phyloP scores from a whole-genome alignment of 2,329 filamentous ascomycete genomes.

The Talaromyces sp. region DNA sequence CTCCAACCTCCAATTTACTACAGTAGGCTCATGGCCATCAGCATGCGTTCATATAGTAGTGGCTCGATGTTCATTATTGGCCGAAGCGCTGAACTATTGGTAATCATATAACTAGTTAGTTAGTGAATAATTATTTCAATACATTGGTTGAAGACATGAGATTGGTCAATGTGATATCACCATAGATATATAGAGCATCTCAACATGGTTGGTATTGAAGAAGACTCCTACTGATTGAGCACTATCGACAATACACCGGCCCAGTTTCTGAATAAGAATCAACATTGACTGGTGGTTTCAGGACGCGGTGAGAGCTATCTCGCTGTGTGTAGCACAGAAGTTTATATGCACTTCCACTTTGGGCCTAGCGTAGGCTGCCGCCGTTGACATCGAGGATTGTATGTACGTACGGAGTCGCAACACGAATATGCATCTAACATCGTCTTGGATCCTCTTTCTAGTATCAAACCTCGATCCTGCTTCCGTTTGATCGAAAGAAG shows the following conservation, averaged over 20 bases:
- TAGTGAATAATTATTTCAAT: neutral
- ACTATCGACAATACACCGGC: neutral
- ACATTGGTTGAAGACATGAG: neutral
- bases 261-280: neutral
- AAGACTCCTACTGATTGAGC: neutral
- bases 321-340: neutral
- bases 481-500: neutral
- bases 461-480: too few relatives aligned
- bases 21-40: neutral
- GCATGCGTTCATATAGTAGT: neutral
- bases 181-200: neutral
- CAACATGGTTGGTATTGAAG: neutral
- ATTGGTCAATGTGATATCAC: neutral
- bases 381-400: neutral
- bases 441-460: neutral
- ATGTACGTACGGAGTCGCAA: neutral
- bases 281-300: neutral
- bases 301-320: neutral
- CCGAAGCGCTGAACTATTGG: neutral
- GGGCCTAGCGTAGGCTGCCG: neutral
- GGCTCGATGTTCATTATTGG: neutral
- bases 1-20: too few relatives aligned
- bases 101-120: too few relatives aligned
- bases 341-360: neutral
- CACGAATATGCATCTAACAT: neutral